These are phyloP conservation scores for Kwoniella newhampshirensis DNA, from an alignment of 768 basidiomycete genomes.

Conservation along the genomic window DNA sequence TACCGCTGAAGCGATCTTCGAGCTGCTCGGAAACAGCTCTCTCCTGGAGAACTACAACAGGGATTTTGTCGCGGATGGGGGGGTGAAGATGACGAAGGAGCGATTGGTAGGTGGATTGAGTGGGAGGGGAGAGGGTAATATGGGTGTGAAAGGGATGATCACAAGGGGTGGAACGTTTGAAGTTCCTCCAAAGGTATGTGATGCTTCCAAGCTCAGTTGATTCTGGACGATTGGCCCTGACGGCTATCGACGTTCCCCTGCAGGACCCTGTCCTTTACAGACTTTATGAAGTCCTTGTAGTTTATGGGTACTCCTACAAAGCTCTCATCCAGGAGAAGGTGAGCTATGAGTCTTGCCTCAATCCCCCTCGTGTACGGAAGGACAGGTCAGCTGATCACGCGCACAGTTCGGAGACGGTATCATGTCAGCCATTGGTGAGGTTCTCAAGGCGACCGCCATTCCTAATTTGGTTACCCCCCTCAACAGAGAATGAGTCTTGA, in stretches of 20 bases:
- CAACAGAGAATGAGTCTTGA: background rate
- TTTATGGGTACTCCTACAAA: slow-evolving; percentile 50
- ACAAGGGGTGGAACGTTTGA: slow-evolving; percentile 41
- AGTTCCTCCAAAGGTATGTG: slow-evolving; percentile 47
- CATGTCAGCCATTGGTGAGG: slow-evolving; percentile 47
- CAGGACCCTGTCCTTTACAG: slow-evolving; percentile 50
- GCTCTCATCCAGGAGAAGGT: slow-evolving; percentile 49
- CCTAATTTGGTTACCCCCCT: background rate
- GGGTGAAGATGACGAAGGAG: slow-evolving; percentile 4
- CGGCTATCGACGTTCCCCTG: background rate
- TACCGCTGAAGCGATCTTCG: slow-evolving; percentile 27
- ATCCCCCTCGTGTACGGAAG: background rate
- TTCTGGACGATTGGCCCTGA: no score
- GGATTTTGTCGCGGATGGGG: background rate
- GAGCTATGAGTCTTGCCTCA: no score
- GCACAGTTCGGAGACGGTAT: slow-evolving; percentile 50
- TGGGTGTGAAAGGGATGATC: slow-evolving; percentile 37
- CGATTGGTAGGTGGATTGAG: slow-evolving; percentile 22
- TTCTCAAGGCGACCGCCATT: background rate
- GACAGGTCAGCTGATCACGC: background rate
- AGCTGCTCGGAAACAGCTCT: slow-evolving; percentile 4
- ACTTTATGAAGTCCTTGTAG: slow-evolving; percentile 47
- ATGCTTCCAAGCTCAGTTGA: slow-evolving; percentile 1
- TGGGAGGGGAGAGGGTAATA: slow-evolving; percentile 14
- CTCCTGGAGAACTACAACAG: slow-evolving; percentile 6